Evolutionary conservation across 2,329 filamentous ascomycete genomes (phyloP).

Genomic region (Metarhizium humberi): DNA sequence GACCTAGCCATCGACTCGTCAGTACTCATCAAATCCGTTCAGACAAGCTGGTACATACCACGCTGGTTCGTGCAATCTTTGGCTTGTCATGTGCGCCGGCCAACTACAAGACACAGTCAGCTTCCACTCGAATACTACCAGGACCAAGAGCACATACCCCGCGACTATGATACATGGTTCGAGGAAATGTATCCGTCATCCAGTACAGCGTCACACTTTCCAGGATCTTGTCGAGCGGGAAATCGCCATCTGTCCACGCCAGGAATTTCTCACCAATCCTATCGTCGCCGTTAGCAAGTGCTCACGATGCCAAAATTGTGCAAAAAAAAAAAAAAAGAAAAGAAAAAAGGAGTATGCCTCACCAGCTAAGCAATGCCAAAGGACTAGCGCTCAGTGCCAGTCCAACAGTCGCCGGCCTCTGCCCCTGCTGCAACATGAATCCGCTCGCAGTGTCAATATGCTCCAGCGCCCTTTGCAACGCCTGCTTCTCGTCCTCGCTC

Average conservation of each 20-base stretch:
- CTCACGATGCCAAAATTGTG: too few species aligned
- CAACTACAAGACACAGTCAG: slow-evolving; percentile 1
- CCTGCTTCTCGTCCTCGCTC: slow-evolving; percentile 3
- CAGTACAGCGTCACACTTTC: slow-evolving; percentile 44
- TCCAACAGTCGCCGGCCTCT: slow-evolving; percentile 46
- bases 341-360: neutral
- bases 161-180: slow-evolving; percentile 41
- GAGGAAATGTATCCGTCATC: slow-evolving; percentile 40
- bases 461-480: slow-evolving; percentile 22
- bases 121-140: neutral
- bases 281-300: neutral
- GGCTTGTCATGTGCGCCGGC: slow-evolving; percentile 12
- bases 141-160: neutral
- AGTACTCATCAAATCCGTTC: too few species aligned
- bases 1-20: neutral
- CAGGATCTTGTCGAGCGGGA: slow-evolving; percentile 34
- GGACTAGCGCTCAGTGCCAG: slow-evolving; percentile 43
- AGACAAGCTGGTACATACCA: neutral
- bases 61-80: slow-evolving; percentile 10
- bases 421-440: slow-evolving; percentile 44
- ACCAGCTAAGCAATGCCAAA: slow-evolving; percentile 46
- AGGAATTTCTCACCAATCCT: slow-evolving; percentile 49
- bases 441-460: slow-evolving; percentile 33
- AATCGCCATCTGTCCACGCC: slow-evolving; percentile 38
- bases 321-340: neutral